phyloP scores from a whole-genome alignment of 345 rosid species.

The Xanthoceras sorbifolium region DNA sequence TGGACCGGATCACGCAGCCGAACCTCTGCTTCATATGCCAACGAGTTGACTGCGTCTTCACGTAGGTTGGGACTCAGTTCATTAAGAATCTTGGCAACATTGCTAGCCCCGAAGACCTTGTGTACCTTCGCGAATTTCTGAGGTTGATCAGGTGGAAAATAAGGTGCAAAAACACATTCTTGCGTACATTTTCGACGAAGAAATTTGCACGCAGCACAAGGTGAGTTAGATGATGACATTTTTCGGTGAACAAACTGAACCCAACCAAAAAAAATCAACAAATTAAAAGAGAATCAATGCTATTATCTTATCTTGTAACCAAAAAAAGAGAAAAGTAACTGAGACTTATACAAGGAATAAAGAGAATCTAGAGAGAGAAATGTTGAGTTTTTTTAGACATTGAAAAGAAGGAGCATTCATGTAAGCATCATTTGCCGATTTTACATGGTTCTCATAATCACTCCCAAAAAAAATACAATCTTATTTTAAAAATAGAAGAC shows the following conservation, averaged over 20 bases:
- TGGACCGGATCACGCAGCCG: conserved; percentile 83
- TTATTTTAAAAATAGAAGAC: not conserved
- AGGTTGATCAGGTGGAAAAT: conserved; percentile 76
- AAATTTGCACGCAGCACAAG: conserved; percentile 86
- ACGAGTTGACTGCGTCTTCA: conserved; percentile 77
- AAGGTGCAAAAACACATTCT: conserved; percentile 83
- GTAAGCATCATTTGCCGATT: conserved; percentile 11
- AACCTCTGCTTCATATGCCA: conserved; percentile 76
- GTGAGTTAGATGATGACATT: conserved; percentile 69
- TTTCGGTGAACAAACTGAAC: conserved; percentile 4
- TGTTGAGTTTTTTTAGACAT: not conserved
- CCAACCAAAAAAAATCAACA: not conserved
- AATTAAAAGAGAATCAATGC: not conserved
- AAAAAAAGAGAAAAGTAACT: no score
- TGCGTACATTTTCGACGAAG: conserved; percentile 72
- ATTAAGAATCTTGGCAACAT: conserved; percentile 69
- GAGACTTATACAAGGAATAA: no score
- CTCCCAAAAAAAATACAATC: not conserved
- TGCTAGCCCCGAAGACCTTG: conserved; percentile 70
- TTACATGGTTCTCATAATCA: conserved; percentile 1
- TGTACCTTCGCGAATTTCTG: conserved; percentile 63
- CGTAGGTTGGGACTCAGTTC: conserved; percentile 55
- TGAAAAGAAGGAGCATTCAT: conserved; percentile 7
- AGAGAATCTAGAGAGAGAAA: no score
- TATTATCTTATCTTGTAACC: no score